phyloP scores from a whole-genome alignment of 2,329 filamentous ascomycete species.

The Penicillium italicum region DNA sequence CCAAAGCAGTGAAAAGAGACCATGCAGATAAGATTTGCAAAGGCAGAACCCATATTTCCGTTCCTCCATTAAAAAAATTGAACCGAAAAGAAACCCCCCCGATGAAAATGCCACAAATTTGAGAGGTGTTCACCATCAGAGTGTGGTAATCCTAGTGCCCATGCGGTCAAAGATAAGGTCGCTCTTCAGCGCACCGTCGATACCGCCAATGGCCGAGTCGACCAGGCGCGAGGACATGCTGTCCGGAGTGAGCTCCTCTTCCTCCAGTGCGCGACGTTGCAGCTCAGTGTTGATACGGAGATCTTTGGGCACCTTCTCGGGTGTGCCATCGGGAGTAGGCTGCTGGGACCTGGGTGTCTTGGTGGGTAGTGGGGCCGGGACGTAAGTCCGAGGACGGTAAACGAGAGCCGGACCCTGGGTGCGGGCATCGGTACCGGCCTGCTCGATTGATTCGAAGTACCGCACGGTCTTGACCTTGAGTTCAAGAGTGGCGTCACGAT shows the following conservation, averaged over 20 bases:
- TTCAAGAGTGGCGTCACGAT: constrained; percentile 73
- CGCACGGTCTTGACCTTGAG: constrained; percentile 70
- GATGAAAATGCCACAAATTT: constrained; percentile 1
- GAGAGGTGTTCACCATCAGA: constrained; percentile 8
- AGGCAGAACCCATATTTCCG: constrained; percentile 2
- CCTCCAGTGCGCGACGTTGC: constrained; percentile 33
- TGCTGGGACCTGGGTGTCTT: constrained; percentile 23
- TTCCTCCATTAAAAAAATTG: neutral
- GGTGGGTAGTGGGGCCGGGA: constrained; percentile 28
- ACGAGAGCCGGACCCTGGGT: constrained; percentile 45
- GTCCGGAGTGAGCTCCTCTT: constrained; percentile 47
- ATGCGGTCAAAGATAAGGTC: constrained; percentile 45
- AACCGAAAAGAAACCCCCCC: neutral
- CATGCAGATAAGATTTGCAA: constrained; percentile 12
- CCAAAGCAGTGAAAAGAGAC: neutral
- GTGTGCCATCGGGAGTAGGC: constrained; percentile 27
- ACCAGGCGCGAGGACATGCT: constrained; percentile 49
- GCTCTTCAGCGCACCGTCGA: constrained; percentile 40
- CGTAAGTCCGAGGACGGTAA: constrained; percentile 38
- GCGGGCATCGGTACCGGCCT: constrained; percentile 52
- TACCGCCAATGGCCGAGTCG: constrained; percentile 44
- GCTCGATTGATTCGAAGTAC: constrained; percentile 71
- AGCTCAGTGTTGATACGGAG: constrained; percentile 46
- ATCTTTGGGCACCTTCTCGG: constrained; percentile 37
- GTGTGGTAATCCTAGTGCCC: constrained; percentile 37